Evolutionary conservation across 176 grass and related monocot genomes (phyloP), one percentile per base, ranked within the genome.

Genomic region (Cenchrus fungigraminus): DNA sequence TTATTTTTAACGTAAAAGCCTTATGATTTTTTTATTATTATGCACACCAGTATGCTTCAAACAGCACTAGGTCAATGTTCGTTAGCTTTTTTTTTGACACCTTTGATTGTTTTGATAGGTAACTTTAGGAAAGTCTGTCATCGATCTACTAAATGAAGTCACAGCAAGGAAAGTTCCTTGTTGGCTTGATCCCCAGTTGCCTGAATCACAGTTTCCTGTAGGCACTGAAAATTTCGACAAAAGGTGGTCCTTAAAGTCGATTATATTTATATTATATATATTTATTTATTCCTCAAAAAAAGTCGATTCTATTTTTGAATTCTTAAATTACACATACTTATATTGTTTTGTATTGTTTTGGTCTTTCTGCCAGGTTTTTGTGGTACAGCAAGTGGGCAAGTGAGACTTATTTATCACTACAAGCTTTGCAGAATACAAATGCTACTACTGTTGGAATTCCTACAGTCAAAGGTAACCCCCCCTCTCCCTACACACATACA

Each of bases 141-240:
- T 98, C 57, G 13, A 32, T 69, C 20, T 98, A 60, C 77, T 95
- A 68, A 85, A 88, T 62, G 80, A 92, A 88, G 87, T 77, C 53
- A 83, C 63, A 42, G 9, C 76, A 69, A 82, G 86, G 45, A 93
- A 98, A 89, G 76, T 93, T 87, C 91, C 87, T 31, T 73, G 76
- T 74, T 98, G 95, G 95, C 93, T 98, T 85, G 93, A 98, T 88
- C 86, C 79, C 75, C 87, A 91, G 77, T 68, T 56, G 51, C 69
- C 91, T 52, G 89, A 95, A 58, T 84, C 89, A 75, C 72, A 93
- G 52, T 90, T 93, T 92, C 93, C 93, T 66, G 44, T 98, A 70
- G 89, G 91, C 84, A 72, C 83, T 69, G 77, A 84, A 66, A 86
- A 89, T 56, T 81, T 95, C 59, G 75, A 84, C 56, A 81, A 92